Conservation (phyloP, 495 filamentous ascomycete species). For the Daldinia childiae region DNA sequence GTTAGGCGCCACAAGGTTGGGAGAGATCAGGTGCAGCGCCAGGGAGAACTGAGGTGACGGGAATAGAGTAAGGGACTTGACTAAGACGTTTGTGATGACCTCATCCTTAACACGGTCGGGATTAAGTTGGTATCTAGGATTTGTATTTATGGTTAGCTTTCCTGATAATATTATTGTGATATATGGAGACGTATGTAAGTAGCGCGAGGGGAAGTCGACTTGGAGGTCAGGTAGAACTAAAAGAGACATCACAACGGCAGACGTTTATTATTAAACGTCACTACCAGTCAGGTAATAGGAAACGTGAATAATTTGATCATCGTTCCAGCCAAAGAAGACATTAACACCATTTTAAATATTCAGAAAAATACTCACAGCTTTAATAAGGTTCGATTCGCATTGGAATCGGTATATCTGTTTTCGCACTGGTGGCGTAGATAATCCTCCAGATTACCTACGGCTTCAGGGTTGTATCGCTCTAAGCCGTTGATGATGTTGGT, state of each 20-base stretch:
- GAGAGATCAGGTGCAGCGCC: constrained; percentile 85
- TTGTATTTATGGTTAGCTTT: background rate
- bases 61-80: constrained; percentile 97
- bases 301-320: constrained; percentile 87
- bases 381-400: constrained; percentile 92
- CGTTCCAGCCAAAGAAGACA: constrained; percentile 52
- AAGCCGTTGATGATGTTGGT: constrained; percentile 91
- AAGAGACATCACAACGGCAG: constrained; percentile 61
- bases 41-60: constrained; percentile 95
- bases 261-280: constrained; percentile 57
- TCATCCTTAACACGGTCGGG: constrained; percentile 96
- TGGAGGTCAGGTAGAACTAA: constrained; percentile 73
- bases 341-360: background rate
- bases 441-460: constrained; percentile 90
- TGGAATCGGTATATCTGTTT: constrained; percentile 89
- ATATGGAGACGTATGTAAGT: background rate
- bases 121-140: constrained; percentile 96
- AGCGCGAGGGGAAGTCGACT: constrained; percentile 13
- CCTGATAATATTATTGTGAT: background rate
- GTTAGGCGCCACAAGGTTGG: constrained; percentile 54
- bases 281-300: constrained; percentile 93
- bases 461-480: constrained; percentile 98
- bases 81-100: constrained; percentile 97
- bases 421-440: constrained; percentile 97
- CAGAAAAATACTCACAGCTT: constrained; percentile 82